Conservation (phyloP, 192 early-diverging fungal genomes). For the Dispira simplex region DNA sequence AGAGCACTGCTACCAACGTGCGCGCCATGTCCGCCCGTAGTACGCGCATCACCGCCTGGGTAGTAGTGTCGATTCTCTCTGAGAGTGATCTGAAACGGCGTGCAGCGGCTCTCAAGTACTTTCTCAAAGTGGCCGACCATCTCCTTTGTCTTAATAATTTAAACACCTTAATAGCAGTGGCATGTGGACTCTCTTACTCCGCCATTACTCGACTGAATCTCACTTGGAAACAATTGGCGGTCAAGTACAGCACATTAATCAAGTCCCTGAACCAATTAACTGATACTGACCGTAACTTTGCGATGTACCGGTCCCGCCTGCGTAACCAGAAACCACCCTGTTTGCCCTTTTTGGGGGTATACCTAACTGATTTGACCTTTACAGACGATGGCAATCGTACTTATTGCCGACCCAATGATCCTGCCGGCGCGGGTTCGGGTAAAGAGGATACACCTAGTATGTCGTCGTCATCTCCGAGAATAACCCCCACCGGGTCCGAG, state of each 20-base stretch:
- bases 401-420: conserved; percentile 24
- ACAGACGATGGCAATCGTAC: conserved; percentile 70
- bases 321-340: conserved; percentile 39
- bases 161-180: conserved; percentile 66
- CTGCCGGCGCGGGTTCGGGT: background rate
- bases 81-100: conserved; percentile 56
- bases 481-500: conserved; percentile 4
- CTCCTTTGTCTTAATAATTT: conserved; percentile 40
- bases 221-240: conserved; percentile 46
- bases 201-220: conserved; percentile 50
- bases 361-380: conserved; percentile 71
- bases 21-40: conserved; percentile 51
- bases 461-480: background rate
- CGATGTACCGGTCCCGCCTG: conserved; percentile 31
- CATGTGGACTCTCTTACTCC: conserved; percentile 56
- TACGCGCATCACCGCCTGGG: conserved; percentile 67
- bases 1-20: conserved; percentile 42
- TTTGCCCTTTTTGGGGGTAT: conserved; percentile 66
- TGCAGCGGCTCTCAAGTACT: conserved; percentile 50
- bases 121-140: conserved; percentile 56
- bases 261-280: conserved; percentile 35
- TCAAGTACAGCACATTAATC: conserved; percentile 50
- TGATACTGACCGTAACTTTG: conserved; percentile 48
- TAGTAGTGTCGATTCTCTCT: conserved; percentile 50
- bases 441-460: background rate